A percentile compares a stretch with the other conserved stretches of the same genome.
phyloP scores from a whole-genome alignment of 768 basidiomycete genomes.

The Rhizopogon vesiculosus region DNA sequence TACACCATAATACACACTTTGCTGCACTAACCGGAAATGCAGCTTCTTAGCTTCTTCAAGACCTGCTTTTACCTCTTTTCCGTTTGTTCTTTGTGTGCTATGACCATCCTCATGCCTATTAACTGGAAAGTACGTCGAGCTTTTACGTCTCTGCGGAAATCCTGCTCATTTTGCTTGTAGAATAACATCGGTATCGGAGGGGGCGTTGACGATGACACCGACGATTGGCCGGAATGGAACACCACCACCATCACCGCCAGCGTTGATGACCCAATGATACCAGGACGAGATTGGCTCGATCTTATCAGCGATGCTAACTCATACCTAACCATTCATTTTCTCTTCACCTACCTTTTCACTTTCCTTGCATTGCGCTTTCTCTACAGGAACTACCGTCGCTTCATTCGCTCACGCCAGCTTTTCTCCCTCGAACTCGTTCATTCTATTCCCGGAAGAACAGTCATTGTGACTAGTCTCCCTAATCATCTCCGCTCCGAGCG shows the following conservation, averaged over 20 bases:
- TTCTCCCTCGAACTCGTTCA: constrained; percentile 94
- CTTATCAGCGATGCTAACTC: constrained; percentile 88
- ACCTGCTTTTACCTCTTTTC: constrained; percentile 93
- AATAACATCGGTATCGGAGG: constrained; percentile 71
- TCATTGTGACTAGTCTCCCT: constrained; percentile 83
- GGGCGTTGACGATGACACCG: constrained; percentile 31
- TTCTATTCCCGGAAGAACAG: constrained; percentile 90
- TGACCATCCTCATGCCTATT: constrained; percentile 87
- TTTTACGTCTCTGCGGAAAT: background rate
- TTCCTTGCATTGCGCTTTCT: constrained; percentile 81
- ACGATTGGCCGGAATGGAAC: constrained; percentile 41
- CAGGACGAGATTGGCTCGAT: constrained; percentile 70
- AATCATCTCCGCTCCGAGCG: constrained; percentile 81
- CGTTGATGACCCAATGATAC: constrained; percentile 21
- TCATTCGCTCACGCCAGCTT: constrained; percentile 86
- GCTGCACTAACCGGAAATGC: constrained; percentile 2
- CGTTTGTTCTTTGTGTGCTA: constrained; percentile 76
- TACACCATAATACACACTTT: background rate
- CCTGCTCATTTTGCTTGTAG: constrained; percentile 29
- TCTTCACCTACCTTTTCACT: constrained; percentile 95
- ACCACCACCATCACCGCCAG: constrained; percentile 4
- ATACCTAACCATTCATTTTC: constrained; percentile 81
- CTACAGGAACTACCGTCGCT: constrained; percentile 84
- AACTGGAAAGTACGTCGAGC: constrained; percentile 74
- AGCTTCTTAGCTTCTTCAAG: constrained; percentile 95